Percentiles rank a stretch among this genome's conserved stretches.
phyloP scores from a whole-genome alignment of 768 basidiomycete species.

The Mycena galopus region DNA sequence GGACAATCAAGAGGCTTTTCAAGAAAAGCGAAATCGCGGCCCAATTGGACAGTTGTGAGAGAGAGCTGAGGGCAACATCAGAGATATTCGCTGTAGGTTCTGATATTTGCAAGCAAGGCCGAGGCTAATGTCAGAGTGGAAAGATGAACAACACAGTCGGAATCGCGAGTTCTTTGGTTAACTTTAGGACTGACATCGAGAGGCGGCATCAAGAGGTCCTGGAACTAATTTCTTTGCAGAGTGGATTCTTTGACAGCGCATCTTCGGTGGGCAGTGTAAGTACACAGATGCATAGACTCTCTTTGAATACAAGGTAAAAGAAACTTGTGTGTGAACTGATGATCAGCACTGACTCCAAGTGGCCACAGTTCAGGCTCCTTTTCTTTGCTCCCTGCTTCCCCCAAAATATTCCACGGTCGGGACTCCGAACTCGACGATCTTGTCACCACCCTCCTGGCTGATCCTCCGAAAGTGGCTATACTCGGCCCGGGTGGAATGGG shows the following conservation, averaged over 20 bases:
- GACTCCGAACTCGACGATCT: background rate
- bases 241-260: background rate
- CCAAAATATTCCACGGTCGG: background rate
- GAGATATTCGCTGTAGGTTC: background rate
- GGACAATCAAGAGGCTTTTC: conserved; percentile 9
- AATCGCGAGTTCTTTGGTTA: background rate
- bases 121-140: background rate
- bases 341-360: too few relatives aligned
- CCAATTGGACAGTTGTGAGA: background rate
- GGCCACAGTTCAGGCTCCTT: background rate
- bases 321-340: background rate
- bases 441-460: background rate
- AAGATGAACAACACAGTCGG: conserved; percentile 7
- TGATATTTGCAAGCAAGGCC: background rate
- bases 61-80: background rate
- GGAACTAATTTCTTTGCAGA: conserved; percentile 14
- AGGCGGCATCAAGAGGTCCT: conserved; percentile 20
- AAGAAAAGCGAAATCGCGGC: conserved; percentile 14
- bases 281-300: background rate
- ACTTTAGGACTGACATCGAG: background rate
- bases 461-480: background rate
- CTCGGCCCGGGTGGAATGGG: background rate
- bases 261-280: background rate
- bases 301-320: background rate
- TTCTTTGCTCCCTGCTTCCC: background rate